These are phyloP conservation scores for Triticum dicoccoides DNA, from an alignment of 176 grass and related monocot genomes.

Conservation along the genomic window DNA sequence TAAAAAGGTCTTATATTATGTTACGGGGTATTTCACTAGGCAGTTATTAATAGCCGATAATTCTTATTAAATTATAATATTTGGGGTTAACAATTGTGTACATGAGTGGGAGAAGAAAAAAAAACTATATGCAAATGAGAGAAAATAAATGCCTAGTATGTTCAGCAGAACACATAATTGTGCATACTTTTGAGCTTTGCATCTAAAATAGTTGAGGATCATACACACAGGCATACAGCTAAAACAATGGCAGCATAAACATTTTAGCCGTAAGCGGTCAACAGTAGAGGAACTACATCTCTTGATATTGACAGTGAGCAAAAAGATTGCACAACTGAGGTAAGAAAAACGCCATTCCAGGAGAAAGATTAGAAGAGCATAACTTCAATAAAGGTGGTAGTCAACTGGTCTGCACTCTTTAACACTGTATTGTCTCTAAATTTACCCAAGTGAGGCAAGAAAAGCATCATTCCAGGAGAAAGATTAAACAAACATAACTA, in stretches of 20 bases:
- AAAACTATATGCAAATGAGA: too few species aligned
- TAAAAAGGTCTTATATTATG: too few species aligned
- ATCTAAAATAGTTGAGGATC: neutral
- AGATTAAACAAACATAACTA: neutral
- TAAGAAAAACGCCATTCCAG: neutral
- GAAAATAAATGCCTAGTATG: neutral
- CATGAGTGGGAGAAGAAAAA: too few species aligned
- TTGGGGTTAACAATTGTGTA: neutral
- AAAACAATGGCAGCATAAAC: neutral
- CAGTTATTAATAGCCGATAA: neutral
- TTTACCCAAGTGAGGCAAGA: neutral
- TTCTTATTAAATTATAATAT: neutral
- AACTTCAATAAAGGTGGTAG: conserved; percentile 1
- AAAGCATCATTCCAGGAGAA: neutral
- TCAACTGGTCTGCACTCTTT: neutral
- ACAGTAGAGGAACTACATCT: neutral
- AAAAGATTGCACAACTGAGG: neutral
- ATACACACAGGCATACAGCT: neutral
- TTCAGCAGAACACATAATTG: neutral
- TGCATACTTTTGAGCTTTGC: neutral
- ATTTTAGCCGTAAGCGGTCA: neutral
- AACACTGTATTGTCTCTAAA: neutral
- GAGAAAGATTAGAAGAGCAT: neutral
- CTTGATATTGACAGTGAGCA: conserved; percentile 10
- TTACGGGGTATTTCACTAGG: neutral